Percentiles rank a stretch among this genome's conserved stretches.
These are phyloP conservation scores for Podospora sp. DNA, from an alignment of 495 filamentous ascomycete genomes.

Conservation along the genomic window DNA sequence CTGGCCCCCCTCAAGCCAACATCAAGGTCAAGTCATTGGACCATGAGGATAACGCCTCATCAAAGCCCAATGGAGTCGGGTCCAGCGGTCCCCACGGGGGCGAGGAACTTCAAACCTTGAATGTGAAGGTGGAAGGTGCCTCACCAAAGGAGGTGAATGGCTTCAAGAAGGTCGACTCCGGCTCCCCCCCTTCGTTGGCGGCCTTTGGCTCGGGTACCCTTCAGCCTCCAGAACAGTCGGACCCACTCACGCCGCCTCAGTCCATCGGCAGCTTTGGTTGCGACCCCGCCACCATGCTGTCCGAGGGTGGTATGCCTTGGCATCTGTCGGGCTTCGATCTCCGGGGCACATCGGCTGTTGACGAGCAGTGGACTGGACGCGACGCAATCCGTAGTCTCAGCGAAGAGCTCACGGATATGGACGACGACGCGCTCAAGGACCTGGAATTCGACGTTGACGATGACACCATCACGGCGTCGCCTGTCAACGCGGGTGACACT, in stretches of 20 bases:
- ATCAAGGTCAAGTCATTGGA: slow-evolving; percentile 49
- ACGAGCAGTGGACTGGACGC: slow-evolving; percentile 76
- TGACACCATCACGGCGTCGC: slow-evolving; percentile 46
- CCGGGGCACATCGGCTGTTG: slow-evolving; percentile 65
- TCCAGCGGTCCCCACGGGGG: slow-evolving; percentile 26
- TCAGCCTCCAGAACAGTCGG: slow-evolving; percentile 19
- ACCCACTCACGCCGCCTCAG: slow-evolving; percentile 50
- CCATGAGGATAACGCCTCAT: slow-evolving; percentile 25
- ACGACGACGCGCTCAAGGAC: slow-evolving; percentile 80
- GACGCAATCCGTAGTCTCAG: slow-evolving; percentile 77
- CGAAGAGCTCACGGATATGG: slow-evolving; percentile 85
- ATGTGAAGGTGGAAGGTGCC: slow-evolving; percentile 21
- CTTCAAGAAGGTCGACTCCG: slow-evolving; percentile 33
- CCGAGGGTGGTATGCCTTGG: slow-evolving; percentile 81
- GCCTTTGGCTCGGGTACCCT: slow-evolving; percentile 18
- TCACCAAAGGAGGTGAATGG: slow-evolving; percentile 26
- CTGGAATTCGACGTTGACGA: slow-evolving; percentile 50
- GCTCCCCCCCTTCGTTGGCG: slow-evolving; percentile 40
- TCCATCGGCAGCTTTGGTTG: slow-evolving; percentile 49
- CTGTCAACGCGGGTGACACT: slow-evolving; percentile 29
- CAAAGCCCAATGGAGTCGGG: slow-evolving; percentile 40
- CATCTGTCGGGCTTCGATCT: slow-evolving; percentile 84
- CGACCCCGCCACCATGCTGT: slow-evolving; percentile 55
- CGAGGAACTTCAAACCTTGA: slow-evolving; percentile 19
- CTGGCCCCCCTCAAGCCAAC: slow-evolving; percentile 25